A percentile compares a stretch with the other conserved stretches of the same genome.
Evolutionary conservation across 2,329 filamentous ascomycete species (phyloP).

Genomic region (Trichoderma sp.): DNA sequence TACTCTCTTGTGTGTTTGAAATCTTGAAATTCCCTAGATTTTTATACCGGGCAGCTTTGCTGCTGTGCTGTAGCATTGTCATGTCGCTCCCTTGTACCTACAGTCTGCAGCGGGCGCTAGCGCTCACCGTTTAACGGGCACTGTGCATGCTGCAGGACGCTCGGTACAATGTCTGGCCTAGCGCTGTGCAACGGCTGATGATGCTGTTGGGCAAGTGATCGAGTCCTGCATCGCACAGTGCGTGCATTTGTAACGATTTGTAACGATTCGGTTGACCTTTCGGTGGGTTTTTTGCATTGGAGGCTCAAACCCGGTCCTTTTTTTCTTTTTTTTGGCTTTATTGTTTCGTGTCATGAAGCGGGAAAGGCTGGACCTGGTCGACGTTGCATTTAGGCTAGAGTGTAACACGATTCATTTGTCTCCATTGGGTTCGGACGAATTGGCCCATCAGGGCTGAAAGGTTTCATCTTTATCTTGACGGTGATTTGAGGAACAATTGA

Average conservation of each 20-base stretch:
- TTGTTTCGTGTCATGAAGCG: background rate
- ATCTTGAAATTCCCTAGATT: background rate
- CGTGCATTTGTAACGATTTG: background rate
- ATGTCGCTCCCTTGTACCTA: background rate
- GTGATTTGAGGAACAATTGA: background rate
- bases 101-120: conserved; percentile 1
- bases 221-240: background rate
- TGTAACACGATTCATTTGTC: background rate
- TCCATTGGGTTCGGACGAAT: background rate
- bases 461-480: background rate
- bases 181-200: background rate
- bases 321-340: background rate
- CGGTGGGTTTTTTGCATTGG: background rate
- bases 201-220: background rate
- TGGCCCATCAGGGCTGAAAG: background rate
- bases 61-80: background rate
- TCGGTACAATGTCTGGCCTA: background rate
- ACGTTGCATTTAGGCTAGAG: background rate
- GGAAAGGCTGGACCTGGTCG: background rate
- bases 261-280: background rate
- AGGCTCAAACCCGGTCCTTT: background rate
- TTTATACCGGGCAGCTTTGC: background rate
- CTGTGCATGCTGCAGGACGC: background rate
- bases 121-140: background rate
- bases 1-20: background rate